phyloP scores from a whole-genome alignment of 441 rosid genomes.

The Euphorbia schlechtendalii region DNA sequence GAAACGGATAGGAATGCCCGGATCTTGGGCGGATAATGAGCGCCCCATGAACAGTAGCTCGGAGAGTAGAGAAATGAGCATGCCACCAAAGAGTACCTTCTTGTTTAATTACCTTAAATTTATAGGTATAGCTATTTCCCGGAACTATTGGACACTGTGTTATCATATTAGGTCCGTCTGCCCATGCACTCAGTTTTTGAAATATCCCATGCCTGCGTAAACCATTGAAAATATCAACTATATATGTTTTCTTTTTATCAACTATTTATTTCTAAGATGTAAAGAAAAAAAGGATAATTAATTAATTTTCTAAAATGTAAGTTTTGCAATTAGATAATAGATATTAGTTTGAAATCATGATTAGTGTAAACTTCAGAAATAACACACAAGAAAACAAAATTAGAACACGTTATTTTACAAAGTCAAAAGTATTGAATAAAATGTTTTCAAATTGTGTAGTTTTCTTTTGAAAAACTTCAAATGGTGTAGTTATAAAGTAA shows the following conservation, averaged over 20 bases:
- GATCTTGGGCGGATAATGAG: slow-evolving; percentile 54
- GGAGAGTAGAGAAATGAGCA: slow-evolving; percentile 64
- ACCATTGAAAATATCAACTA: too few relatives aligned
- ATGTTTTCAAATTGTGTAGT: too few relatives aligned
- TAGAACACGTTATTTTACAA: background rate
- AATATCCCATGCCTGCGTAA: slow-evolving; percentile 73
- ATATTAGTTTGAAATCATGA: too few relatives aligned
- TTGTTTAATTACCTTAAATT: slow-evolving; percentile 46
- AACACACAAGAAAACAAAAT: too few relatives aligned
- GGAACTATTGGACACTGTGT: slow-evolving; percentile 84
- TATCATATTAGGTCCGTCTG: slow-evolving; percentile 77
- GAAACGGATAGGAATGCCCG: slow-evolving; percentile 61
- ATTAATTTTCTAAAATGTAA: too few relatives aligned
- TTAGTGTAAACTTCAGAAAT: too few relatives aligned
- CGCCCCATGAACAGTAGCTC: slow-evolving; percentile 77
- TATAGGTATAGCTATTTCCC: slow-evolving; percentile 53
- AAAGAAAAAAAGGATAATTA: too few relatives aligned
- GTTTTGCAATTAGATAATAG: too few relatives aligned
- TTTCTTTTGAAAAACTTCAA: too few relatives aligned
- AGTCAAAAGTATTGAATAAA: background rate
- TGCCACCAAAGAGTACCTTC: slow-evolving; percentile 99
- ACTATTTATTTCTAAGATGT: background rate
- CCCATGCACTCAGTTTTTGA: slow-evolving; percentile 65
- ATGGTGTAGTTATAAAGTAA: too few relatives aligned
- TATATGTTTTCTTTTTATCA: too few relatives aligned